Percentiles rank a stretch among this genome's conserved stretches.
Conservation (phyloP, 2,329 filamentous ascomycete species). For the Chaetothyriales sp. region DNA sequence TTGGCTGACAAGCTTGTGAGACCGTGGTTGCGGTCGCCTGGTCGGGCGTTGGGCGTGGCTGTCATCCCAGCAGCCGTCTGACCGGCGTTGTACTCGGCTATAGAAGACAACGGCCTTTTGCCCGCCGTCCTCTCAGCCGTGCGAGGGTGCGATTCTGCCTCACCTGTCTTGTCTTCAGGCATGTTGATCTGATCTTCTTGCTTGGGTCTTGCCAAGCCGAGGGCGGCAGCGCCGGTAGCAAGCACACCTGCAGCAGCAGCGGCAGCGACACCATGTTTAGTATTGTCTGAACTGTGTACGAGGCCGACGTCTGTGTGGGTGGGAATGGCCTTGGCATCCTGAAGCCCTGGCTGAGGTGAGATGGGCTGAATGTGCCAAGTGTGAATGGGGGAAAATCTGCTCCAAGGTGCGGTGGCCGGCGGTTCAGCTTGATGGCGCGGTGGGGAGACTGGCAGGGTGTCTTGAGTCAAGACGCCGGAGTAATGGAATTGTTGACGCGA, state of each 20-base stretch:
- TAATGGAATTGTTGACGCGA: conserved; percentile 15
- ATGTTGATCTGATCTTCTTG: conserved; percentile 8
- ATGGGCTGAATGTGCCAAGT: conserved; percentile 7
- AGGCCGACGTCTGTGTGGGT: neutral
- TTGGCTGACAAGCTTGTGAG: neutral
- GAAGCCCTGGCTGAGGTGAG: neutral
- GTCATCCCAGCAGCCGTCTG: neutral
- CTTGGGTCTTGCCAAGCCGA: conserved; percentile 12
- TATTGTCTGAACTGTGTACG: neutral
- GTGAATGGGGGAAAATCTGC: conserved; percentile 23
- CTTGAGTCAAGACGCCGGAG: conserved; percentile 21
- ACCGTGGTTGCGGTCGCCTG: neutral
- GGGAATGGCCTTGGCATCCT: neutral
- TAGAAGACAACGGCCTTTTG: neutral
- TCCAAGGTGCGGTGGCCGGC: conserved; percentile 7
- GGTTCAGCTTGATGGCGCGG: neutral
- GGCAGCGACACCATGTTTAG: conserved; percentile 16
- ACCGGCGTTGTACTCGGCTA: neutral
- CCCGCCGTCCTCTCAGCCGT: neutral
- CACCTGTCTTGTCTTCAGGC: conserved; percentile 6
- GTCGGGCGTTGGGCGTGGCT: neutral
- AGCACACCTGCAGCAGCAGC: conserved; percentile 9
- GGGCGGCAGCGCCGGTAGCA: conserved; percentile 12
- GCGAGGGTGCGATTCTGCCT: neutral
- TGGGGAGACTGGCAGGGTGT: conserved; percentile 10